Conservation (phyloP, 306 rosid genomes). For the Prunus davidiana region DNA sequence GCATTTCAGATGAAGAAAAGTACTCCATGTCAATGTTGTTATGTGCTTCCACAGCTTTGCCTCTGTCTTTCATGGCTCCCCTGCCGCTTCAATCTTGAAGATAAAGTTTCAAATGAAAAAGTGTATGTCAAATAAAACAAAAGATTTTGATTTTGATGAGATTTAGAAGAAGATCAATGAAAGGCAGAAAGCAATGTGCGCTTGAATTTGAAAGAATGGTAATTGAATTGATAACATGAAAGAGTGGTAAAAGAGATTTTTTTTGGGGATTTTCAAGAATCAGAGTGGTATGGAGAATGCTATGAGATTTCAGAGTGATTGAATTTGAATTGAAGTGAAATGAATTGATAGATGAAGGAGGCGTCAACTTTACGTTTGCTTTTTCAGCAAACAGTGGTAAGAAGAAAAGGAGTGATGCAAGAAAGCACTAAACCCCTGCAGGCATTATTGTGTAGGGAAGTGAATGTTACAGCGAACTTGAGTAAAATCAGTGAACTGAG, state of each 20-base stretch:
- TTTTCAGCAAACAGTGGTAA: slow-evolving; percentile 46
- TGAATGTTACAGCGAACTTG: slow-evolving; percentile 42
- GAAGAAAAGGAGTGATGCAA: slow-evolving; percentile 30
- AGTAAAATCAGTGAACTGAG: slow-evolving; percentile 38
- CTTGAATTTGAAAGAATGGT: slow-evolving; percentile 6
- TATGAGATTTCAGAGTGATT: slow-evolving; percentile 20
- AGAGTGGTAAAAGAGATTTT: background rate
- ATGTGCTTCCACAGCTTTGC: slow-evolving; percentile 55
- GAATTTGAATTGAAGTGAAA: background rate
- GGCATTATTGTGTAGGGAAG: slow-evolving; percentile 80
- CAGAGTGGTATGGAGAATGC: background rate
- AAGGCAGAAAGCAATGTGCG: background rate
- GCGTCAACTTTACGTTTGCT: slow-evolving; percentile 89
- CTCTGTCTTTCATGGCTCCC: slow-evolving; percentile 67
- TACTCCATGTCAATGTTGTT: slow-evolving; percentile 61
- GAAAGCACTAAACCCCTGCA: slow-evolving; percentile 47
- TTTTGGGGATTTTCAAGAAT: slow-evolving; percentile 33
- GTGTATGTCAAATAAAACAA: background rate
- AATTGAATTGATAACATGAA: background rate
- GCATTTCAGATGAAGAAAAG: slow-evolving; percentile 67
- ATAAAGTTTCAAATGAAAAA: slow-evolving; percentile 12
- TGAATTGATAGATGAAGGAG: slow-evolving; percentile 40
- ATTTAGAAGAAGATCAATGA: slow-evolving; percentile 1
- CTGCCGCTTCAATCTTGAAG: slow-evolving; percentile 2
- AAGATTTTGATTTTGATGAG: background rate